Evolutionary conservation across 1,284 basidiomycete species (phyloP).

Genomic region (Boletus austroedulis): DNA sequence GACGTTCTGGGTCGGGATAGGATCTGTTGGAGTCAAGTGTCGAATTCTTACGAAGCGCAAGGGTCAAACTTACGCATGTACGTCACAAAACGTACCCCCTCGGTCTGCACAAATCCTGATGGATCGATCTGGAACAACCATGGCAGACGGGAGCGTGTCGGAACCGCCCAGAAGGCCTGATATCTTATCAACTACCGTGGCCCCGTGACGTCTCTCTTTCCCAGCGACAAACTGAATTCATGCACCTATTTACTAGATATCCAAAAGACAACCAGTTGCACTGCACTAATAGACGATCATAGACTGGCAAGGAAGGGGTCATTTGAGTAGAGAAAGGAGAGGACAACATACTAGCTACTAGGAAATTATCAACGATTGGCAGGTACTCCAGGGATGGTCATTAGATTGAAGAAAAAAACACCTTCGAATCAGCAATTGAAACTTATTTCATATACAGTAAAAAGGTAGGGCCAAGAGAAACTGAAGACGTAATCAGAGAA

Average conservation of each 20-base stretch:
- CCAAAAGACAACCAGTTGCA: conserved; percentile 19
- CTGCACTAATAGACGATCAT: conserved; percentile 16
- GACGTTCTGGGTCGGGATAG: conserved; percentile 66
- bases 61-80: conserved; percentile 57
- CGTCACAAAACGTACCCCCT: conserved; percentile 81
- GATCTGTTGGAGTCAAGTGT: conserved; percentile 48
- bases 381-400: conserved; percentile 18
- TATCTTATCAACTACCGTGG: conserved; percentile 11
- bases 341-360: conserved; percentile 23
- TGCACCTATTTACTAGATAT: conserved; percentile 16
- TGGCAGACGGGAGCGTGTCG: neutral
- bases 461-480: neutral
- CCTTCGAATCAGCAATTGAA: conserved; percentile 17
- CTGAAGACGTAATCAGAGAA: conserved; percentile 1
- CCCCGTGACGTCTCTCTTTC: conserved; percentile 2
- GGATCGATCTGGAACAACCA: conserved; percentile 54
- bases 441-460: conserved; percentile 7
- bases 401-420: conserved; percentile 19
- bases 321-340: conserved; percentile 12
- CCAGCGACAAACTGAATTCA: conserved; percentile 5
- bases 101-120: conserved; percentile 54
- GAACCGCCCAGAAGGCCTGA: neutral
- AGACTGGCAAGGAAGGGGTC: conserved; percentile 1
- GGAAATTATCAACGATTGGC: conserved; percentile 27
- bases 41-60: neutral